A percentile compares a stretch with the other conserved stretches of the same genome.
Conservation (phyloP, 2,329 filamentous ascomycete species). For the Beauveria caledonica region DNA sequence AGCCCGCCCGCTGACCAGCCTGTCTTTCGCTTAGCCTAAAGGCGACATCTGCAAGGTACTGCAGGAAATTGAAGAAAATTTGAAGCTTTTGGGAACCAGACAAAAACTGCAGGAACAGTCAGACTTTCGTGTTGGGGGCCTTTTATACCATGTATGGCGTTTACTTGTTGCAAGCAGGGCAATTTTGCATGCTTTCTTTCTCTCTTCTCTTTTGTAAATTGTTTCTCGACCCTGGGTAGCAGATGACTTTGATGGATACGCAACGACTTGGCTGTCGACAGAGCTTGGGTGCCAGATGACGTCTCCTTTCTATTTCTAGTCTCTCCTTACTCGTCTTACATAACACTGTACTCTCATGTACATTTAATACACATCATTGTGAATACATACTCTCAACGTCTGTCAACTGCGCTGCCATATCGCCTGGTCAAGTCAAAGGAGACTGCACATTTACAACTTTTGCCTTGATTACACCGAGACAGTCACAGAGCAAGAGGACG, state of each 20-base stretch:
- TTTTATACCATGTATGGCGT: conserved; percentile 9
- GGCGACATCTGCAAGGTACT: conserved; percentile 10
- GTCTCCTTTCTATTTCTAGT: conserved; percentile 5
- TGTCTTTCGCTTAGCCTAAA: conserved; percentile 28
- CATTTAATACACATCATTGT: background rate
- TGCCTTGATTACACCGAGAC: background rate
- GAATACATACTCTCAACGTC: background rate
- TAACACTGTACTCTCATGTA: conserved; percentile 6
- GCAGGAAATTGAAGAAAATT: background rate
- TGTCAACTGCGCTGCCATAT: background rate
- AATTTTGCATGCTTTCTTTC: background rate
- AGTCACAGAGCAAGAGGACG: background rate
- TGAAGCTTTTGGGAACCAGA: background rate
- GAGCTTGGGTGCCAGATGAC: background rate
- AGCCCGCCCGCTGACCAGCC: conserved; percentile 40
- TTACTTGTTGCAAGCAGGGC: background rate
- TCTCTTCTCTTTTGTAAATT: conserved; percentile 3
- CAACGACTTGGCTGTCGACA: background rate
- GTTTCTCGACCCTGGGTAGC: background rate
- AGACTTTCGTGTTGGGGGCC: background rate
- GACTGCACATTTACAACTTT: background rate
- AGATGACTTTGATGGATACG: background rate
- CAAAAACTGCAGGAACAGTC: conserved; percentile 8
- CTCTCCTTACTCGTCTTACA: conserved; percentile 4
- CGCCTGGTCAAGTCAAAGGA: too few relatives aligned